phyloP scores from a whole-genome alignment of 2,329 filamentous ascomycete species.

The Fonsecaea erecta region DNA sequence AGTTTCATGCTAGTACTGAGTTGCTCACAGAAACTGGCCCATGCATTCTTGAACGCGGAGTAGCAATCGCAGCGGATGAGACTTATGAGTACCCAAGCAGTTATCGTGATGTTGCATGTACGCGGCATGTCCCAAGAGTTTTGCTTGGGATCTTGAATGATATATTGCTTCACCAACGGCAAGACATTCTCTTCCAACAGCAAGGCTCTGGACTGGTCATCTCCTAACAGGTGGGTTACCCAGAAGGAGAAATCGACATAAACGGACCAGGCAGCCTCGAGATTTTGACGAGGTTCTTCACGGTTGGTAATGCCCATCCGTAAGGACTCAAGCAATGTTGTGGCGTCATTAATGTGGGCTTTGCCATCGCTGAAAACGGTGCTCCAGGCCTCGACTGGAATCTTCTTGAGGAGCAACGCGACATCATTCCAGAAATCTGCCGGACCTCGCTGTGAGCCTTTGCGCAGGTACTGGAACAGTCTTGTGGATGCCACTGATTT shows the following conservation, averaged over 20 bases:
- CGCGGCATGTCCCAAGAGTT: slow-evolving; percentile 57
- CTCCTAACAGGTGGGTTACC: slow-evolving; percentile 55
- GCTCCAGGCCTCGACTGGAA: slow-evolving; percentile 64
- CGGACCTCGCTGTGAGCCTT: slow-evolving; percentile 79
- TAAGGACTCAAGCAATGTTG: slow-evolving; percentile 68
- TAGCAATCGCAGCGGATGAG: slow-evolving; percentile 43
- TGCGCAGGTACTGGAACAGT: slow-evolving; percentile 74
- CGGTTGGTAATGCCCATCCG: slow-evolving; percentile 72
- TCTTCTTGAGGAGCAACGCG: slow-evolving; percentile 60
- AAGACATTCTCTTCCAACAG: slow-evolving; percentile 56
- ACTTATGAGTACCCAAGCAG: slow-evolving; percentile 46
- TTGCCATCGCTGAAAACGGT: slow-evolving; percentile 39
- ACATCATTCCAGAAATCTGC: slow-evolving; percentile 74
- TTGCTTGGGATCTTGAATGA: slow-evolving; percentile 53
- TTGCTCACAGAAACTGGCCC: slow-evolving; percentile 64
- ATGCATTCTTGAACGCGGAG: slow-evolving; percentile 60
- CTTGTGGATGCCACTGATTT: slow-evolving; percentile 62
- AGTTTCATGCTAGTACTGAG: slow-evolving; percentile 71
- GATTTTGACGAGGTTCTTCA: slow-evolving; percentile 64
- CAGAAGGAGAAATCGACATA: slow-evolving; percentile 70
- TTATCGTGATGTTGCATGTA: slow-evolving; percentile 44
- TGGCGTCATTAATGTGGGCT: slow-evolving; percentile 55
- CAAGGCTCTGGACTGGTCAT: slow-evolving; percentile 53
- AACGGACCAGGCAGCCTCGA: slow-evolving; percentile 46
- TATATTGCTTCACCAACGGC: slow-evolving; percentile 60